Percentiles rank a stretch among this genome's conserved stretches.
Evolutionary conservation across 2,329 filamentous ascomycete species (phyloP).

Genomic region (Pseudocercospora macadamiae): DNA sequence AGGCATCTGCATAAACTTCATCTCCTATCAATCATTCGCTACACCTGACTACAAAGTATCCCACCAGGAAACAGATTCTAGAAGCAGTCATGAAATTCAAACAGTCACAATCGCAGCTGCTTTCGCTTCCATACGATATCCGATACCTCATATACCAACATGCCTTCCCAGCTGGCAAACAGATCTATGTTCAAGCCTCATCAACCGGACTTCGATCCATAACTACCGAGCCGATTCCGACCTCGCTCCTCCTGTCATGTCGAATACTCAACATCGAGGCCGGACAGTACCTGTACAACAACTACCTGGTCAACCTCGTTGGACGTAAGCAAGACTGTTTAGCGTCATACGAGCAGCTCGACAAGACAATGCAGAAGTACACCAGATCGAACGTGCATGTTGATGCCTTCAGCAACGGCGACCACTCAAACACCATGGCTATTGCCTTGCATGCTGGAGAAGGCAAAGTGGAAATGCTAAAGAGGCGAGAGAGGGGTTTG

Average conservation of each 20-base stretch:
- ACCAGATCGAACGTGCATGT: slow-evolving; percentile 29
- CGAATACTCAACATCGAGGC: slow-evolving; percentile 30
- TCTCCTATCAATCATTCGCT: too few species aligned
- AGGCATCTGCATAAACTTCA: neutral
- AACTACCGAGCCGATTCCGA: slow-evolving; percentile 11
- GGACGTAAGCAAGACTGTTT: slow-evolving; percentile 36
- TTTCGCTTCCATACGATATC: slow-evolving; percentile 36
- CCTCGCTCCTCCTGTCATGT: slow-evolving; percentile 24
- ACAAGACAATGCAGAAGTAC: slow-evolving; percentile 26
- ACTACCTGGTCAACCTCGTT: slow-evolving; percentile 38
- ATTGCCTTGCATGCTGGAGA: slow-evolving; percentile 33
- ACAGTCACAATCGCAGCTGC: slow-evolving; percentile 13
- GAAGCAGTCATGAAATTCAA: neutral
- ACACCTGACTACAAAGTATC: too few species aligned
- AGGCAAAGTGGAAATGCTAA: slow-evolving; percentile 25
- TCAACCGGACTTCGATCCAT: neutral
- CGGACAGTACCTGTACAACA: slow-evolving; percentile 34
- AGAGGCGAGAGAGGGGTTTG: slow-evolving; percentile 28
- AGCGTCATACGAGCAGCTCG: slow-evolving; percentile 26
- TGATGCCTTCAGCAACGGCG: slow-evolving; percentile 37
- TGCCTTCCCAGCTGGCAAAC: slow-evolving; percentile 31
- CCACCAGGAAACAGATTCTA: too few species aligned
- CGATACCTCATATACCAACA: slow-evolving; percentile 37
- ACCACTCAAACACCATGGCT: slow-evolving; percentile 36
- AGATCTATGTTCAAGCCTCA: slow-evolving; percentile 35